Evolutionary conservation across 78 protist species (phyloP), one percentile per base, ranked within the genome.

Genomic region (Diacronema lutheri): DNA sequence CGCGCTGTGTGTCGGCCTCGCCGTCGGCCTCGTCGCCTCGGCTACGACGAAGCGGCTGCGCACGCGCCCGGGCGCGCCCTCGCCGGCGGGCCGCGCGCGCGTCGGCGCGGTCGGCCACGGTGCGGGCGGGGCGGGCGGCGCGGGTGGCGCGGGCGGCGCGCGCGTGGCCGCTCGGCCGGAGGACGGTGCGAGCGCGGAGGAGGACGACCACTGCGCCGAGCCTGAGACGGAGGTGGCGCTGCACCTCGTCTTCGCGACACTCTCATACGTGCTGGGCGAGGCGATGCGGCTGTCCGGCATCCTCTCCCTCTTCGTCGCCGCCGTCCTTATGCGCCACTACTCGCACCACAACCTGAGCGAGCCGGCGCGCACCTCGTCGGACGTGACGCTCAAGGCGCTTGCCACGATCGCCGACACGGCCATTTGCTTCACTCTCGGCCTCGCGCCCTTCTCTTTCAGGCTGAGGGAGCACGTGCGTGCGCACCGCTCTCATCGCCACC

Each of bases 291-390:
- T 68, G 46, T 68, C 76, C 46, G 50, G 50, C 76, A 37, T 68
- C 50, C 25, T 68, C 14, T 0, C 50, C 31, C 25, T 68, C 31
- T 68, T 68, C 50, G 35, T 68, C n/a, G 4, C 31, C 50, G 76
- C 35, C 76, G 19, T 68, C n/a, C 9, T 26, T 4, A 68, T 37
- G 76, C 76, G 76, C n/a, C 76, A 68, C 76, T 68, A 68, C 46
- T 1, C 46, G n/a, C 37, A 20, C 46, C 37, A 68, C 46, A 68
- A 68, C 46, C 44, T 68, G 7, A 37, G 46, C 16, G n/a, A 26
- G n/a, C n/a, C 26, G 31, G 76, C 76, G n/a, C 76, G 50, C 50
- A 44, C 50, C 50, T 44, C 50, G 50, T 3, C 50, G 50, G 50
- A 44, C 16, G 50, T 44, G 50, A 44, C 50, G 50, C 50, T 44